Percentiles rank a stretch among this genome's conserved stretches.
These are phyloP conservation scores for Aspergillus carlsbadensis DNA, from an alignment of 495 filamentous ascomycete species.

Conservation along the genomic window DNA sequence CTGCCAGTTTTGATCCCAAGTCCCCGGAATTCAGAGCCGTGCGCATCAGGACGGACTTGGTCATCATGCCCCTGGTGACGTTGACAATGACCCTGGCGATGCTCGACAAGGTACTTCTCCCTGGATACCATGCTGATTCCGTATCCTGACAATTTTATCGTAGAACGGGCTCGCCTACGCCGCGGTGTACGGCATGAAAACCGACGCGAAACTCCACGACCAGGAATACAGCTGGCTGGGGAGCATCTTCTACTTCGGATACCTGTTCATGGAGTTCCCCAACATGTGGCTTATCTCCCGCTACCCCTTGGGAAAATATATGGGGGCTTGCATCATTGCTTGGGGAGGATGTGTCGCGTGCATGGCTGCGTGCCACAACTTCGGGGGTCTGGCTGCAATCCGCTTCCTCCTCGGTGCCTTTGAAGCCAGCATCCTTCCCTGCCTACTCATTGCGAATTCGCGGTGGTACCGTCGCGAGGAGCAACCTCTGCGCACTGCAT, in stretches of 20 bases:
- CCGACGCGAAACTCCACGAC: slow-evolving; percentile 49
- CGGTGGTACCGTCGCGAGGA: slow-evolving; percentile 57
- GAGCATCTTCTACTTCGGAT: slow-evolving; percentile 53
- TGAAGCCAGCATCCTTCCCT: slow-evolving; percentile 57
- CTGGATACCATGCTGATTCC: too few relatives aligned
- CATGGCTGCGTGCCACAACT: slow-evolving; percentile 39
- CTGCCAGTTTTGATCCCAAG: too few relatives aligned
- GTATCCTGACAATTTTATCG: too few relatives aligned
- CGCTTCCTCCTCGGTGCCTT: slow-evolving; percentile 53
- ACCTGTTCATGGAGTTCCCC: slow-evolving; percentile 51
- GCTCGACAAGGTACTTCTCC: too few relatives aligned
- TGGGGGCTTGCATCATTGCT: slow-evolving; percentile 15
- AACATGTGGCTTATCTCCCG: slow-evolving; percentile 37
- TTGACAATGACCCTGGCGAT: too few relatives aligned
- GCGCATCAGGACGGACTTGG: too few relatives aligned
- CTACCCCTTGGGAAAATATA: slow-evolving; percentile 47
- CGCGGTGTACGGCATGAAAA: slow-evolving; percentile 55
- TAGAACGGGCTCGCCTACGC: slow-evolving; percentile 59
- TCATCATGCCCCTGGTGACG: too few relatives aligned
- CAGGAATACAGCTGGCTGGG: slow-evolving; percentile 60
- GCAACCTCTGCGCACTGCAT: slow-evolving; percentile 45
- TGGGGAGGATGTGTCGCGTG: slow-evolving; percentile 44
- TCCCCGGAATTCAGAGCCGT: too few relatives aligned
- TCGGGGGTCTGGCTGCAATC: slow-evolving; percentile 42
- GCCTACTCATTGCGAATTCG: slow-evolving; percentile 55